These are phyloP conservation scores for Plasmodium chabaudi DNA, from an alignment of 169 alveolate species.

Conservation along the genomic window DNA sequence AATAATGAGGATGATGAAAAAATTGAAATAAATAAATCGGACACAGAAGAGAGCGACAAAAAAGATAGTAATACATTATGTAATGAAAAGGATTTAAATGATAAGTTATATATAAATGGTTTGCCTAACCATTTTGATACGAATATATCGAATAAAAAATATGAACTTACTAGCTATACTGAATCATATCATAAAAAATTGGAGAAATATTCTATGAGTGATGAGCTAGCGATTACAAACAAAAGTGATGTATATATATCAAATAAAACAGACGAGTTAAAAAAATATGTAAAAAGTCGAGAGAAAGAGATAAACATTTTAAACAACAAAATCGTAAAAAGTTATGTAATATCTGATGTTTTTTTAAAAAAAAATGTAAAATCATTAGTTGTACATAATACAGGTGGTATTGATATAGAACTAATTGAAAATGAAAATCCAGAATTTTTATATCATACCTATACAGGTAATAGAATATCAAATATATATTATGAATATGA, in stretches of 20 bases:
- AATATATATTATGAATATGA: conserved; percentile 71
- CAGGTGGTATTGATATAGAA: conserved; percentile 74
- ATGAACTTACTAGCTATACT: not conserved
- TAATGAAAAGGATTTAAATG: not conserved
- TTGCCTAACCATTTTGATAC: not conserved
- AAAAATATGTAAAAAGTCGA: not conserved
- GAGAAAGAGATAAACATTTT: not conserved
- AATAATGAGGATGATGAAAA: not conserved
- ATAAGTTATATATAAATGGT: not conserved
- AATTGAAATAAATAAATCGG: not conserved
- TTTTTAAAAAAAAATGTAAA: conserved; percentile 59
- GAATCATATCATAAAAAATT: not conserved
- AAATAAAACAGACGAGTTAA: not conserved
- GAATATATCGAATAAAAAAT: not conserved
- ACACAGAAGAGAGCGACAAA: not conserved
- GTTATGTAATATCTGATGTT: conserved; percentile 63
- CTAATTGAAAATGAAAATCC: conserved; percentile 71
- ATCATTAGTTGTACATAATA: conserved; percentile 53
- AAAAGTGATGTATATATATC: not conserved
- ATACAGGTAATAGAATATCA: conserved; percentile 68
- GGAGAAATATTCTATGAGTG: not conserved
- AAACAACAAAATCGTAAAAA: conserved; percentile 24
- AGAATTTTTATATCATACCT: conserved; percentile 59
- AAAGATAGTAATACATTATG: not conserved
- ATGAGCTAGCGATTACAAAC: not conserved